Percentiles rank a stretch among this genome's conserved stretches.
These are phyloP conservation scores for Mrakia gelida DNA, from an alignment of 768 basidiomycete genomes.

Conservation along the genomic window DNA sequence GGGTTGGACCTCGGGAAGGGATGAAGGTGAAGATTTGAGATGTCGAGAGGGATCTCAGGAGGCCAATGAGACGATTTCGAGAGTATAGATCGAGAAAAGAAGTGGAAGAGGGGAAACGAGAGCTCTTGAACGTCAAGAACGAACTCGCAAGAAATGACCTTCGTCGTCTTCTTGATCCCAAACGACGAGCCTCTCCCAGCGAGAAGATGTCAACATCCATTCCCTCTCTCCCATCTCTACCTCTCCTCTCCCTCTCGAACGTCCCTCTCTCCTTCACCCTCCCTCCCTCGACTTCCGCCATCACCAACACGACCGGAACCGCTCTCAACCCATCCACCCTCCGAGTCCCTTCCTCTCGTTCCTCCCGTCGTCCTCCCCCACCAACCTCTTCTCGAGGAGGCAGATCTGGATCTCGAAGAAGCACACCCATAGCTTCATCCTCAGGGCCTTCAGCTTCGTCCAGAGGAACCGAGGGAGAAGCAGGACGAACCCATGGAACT, in stretches of 20 bases:
- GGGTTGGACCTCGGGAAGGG: too few relatives aligned
- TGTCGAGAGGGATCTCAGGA: too few relatives aligned
- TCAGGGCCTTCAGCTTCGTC: too few relatives aligned
- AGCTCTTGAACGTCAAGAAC: too few relatives aligned
- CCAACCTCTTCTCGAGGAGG: neutral
- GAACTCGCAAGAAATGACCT: too few relatives aligned
- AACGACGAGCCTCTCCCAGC: too few relatives aligned
- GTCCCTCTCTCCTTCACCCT: constrained; percentile 16
- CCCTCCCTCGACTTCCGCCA: constrained; percentile 9
- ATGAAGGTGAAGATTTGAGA: too few relatives aligned
- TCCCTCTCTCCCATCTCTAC: neutral
- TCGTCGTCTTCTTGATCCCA: too few relatives aligned
- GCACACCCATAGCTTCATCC: neutral
- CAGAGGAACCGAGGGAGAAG: neutral
- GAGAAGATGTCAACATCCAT: neutral
- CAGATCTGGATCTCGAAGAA: neutral
- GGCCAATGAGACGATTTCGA: too few relatives aligned
- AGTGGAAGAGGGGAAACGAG: too few relatives aligned
- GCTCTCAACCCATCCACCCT: neutral
- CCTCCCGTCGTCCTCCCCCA: neutral
- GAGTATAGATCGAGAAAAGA: too few relatives aligned
- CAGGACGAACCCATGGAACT: neutral
- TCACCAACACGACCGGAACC: constrained; percentile 5
- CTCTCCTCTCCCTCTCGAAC: neutral
- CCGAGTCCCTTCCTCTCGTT: constrained; percentile 3